A percentile compares a stretch with the other conserved stretches of the same genome.
Conservation (phyloP, 169 alveolate genomes). For the Cryptosporidium muris region DNA sequence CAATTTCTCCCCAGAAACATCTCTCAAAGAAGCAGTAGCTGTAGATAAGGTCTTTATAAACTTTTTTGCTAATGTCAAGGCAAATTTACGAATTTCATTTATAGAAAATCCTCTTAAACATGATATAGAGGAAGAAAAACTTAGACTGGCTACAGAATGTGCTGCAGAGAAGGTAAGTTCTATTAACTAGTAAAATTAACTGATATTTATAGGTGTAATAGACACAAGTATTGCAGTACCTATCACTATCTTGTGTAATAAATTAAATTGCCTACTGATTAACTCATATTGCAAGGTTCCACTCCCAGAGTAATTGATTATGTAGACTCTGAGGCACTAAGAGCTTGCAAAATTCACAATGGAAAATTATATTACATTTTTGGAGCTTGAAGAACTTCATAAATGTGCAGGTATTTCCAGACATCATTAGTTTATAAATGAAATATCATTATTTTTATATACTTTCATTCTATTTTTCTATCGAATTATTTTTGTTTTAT, state of each 20-base stretch:
- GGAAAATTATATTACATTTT: slow-evolving; percentile 19
- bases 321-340: slow-evolving; percentile 70
- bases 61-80: slow-evolving; percentile 90
- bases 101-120: slow-evolving; percentile 79
- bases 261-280: not conserved
- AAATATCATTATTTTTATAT: not conserved
- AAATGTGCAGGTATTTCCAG: not conserved
- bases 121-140: slow-evolving; percentile 77
- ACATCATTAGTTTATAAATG: not conserved
- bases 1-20: slow-evolving; percentile 83
- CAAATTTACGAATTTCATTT: slow-evolving; percentile 80
- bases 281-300: slow-evolving; percentile 71
- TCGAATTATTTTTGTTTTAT: not conserved
- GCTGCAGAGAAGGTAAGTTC: slow-evolving; percentile 81
- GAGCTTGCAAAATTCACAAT: slow-evolving; percentile 37
- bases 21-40: slow-evolving; percentile 90
- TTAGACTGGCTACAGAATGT: slow-evolving; percentile 74
- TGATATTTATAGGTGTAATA: not conserved
- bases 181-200: slow-evolving; percentile 60
- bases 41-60: slow-evolving; percentile 90
- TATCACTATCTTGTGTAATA: not conserved
- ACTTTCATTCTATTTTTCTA: not conserved
- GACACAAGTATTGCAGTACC: not conserved
- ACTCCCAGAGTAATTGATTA: slow-evolving; percentile 75
- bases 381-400: slow-evolving; percentile 5